Evolutionary conservation across 2,329 filamentous ascomycete genomes (phyloP), one percentile per base, ranked within the genome.

Genomic region (Fulvia fulva): DNA sequence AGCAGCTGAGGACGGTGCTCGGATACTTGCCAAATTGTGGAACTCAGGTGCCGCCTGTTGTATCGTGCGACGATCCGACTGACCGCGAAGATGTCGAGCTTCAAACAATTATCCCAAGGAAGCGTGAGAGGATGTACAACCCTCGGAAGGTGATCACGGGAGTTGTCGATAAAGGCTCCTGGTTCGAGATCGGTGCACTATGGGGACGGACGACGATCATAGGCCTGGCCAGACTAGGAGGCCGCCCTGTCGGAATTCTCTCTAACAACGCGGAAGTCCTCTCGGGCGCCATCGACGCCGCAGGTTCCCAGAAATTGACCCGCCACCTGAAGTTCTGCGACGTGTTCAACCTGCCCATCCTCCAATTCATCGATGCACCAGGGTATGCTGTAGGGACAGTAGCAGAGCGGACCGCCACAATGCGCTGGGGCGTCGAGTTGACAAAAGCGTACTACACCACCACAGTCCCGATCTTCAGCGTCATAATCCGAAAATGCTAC

Each of bases 361-460:
- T 87, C 7, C 85, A 87, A 66, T 86, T 87, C 62, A 77, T 87
- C 5, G 84, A 87, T 67, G 76, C 85, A 1, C 84, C 81, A 3
- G 82, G 85, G 1, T 87, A 87, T 62, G 83, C 84, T 0, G 83
- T 87, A 45, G 85, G 85, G 0, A 87, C 84, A 0, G 77, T 82
- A 0, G 84, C 85, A 2, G 85, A 87, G 69, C 76, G 83, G 14
- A 81, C 78, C 4, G 84, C 83, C 12, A 87, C 84, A 0, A 87
- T 87, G 85, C 77, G 83, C 53, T 84, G 84, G 74, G 85, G 85
- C 0, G 77, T 87, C 3, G 80, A 83, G 47, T 77, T 87, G 1
- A 83, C 81, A 5, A 82, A 82, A 56, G 78, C 84, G 0, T 87
- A 87, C 67, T 86, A 82, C 68, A 80, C 80, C 22, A 87, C 83